Conservation (phyloP, 2,329 filamentous ascomycete species). For the Fonsecaea monophora region DNA sequence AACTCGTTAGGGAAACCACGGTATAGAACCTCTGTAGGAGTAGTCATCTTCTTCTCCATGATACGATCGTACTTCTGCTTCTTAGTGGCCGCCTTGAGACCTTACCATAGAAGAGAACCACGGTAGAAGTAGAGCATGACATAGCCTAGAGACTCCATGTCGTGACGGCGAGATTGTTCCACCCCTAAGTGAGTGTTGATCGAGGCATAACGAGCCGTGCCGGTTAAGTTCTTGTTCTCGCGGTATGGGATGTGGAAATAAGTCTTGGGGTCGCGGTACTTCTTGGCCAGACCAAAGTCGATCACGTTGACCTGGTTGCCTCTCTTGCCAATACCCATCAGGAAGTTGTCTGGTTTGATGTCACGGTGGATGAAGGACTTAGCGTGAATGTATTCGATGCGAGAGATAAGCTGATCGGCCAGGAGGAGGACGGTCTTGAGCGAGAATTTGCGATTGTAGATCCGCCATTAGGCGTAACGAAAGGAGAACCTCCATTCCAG, state of each 20-base stretch:
- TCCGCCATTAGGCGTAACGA: too few species aligned
- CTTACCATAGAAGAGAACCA: constrained; percentile 98
- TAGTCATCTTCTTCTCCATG: constrained; percentile 99
- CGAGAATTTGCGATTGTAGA: constrained; percentile 99
- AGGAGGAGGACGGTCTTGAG: constrained; percentile 96
- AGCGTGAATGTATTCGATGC: constrained; percentile 99
- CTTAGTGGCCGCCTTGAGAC: constrained; percentile 96
- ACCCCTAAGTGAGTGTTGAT: constrained; percentile 99
- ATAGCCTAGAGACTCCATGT: constrained; percentile 98
- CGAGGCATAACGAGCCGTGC: constrained; percentile 95
- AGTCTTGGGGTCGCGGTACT: constrained; percentile 99
- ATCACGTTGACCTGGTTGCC: constrained; percentile 99
- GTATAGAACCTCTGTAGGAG: constrained; percentile 94
- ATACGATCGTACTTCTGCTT: constrained; percentile 99
- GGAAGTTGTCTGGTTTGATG: constrained; percentile 99
- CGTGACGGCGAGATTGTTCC: constrained; percentile 97
- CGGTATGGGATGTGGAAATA: constrained; percentile 99
- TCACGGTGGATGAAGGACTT: constrained; percentile 99
- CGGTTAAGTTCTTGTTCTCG: constrained; percentile 99
- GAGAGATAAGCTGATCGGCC: constrained; percentile 97
- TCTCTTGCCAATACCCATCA: constrained; percentile 99
- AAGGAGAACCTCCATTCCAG: too few species aligned
- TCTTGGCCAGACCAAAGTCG: constrained; percentile 98
- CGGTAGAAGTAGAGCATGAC: constrained; percentile 99
- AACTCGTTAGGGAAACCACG: constrained; percentile 99